Evolutionary conservation across 1,284 basidiomycete genomes (phyloP).

Genomic region (Athelia psychrophila): DNA sequence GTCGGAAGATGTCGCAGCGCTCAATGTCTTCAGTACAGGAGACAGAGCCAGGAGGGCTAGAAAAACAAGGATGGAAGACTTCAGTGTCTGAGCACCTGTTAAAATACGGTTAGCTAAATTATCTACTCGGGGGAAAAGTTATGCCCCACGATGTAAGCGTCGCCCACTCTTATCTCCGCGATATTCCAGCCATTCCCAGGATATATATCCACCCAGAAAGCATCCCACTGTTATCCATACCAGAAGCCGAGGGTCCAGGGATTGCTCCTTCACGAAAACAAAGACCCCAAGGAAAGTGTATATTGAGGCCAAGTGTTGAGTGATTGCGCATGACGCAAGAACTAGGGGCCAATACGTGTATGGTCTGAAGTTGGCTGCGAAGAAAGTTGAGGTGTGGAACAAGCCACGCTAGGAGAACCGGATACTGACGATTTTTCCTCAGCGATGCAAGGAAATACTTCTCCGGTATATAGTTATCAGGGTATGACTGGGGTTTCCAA

Average conservation of each 20-base stretch:
- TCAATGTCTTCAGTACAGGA: conserved; percentile 89
- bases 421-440: conserved; percentile 68
- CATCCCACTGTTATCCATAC: conserved; percentile 63
- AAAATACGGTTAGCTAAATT: conserved; percentile 8
- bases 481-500: conserved; percentile 76
- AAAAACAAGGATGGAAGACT: conserved; percentile 82
- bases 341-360: conserved; percentile 78
- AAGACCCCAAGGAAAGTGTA: conserved; percentile 85
- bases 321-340: conserved; percentile 71
- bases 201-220: conserved; percentile 58
- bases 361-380: conserved; percentile 69
- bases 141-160: conserved; percentile 29
- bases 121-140: conserved; percentile 6
- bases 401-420: conserved; percentile 4
- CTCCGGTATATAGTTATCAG: conserved; percentile 88
- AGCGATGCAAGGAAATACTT: conserved; percentile 77
- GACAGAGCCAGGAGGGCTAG: conserved; percentile 87
- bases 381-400: conserved; percentile 9
- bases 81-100: conserved; percentile 65
- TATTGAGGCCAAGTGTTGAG: conserved; percentile 82
- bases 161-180: neutral
- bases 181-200: conserved; percentile 59
- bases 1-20: conserved; percentile 93
- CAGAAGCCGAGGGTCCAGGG: conserved; percentile 66
- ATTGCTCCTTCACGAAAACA: conserved; percentile 61